Percentiles rank a stretch among this genome's conserved stretches.
Evolutionary conservation across 2,329 filamentous ascomycete genomes (phyloP).

Genomic region (Dryadomyces sulphureus): DNA sequence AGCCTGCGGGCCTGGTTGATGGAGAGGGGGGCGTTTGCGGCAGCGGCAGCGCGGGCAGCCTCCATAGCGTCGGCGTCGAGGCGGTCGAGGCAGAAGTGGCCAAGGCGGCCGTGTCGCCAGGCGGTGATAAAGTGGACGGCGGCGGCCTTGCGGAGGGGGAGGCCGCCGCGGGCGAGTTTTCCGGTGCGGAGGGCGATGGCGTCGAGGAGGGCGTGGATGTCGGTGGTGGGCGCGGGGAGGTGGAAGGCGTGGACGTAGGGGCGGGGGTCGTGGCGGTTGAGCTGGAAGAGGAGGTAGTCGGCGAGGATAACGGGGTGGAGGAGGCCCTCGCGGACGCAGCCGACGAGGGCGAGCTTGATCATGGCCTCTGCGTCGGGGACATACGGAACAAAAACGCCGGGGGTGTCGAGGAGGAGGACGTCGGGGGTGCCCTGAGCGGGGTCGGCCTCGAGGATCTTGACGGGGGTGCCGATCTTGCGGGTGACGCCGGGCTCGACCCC

Average conservation of each 20-base stretch:
- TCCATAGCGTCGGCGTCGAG: conserved; percentile 44
- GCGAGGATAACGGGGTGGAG: conserved; percentile 65
- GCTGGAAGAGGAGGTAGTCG: conserved; percentile 76
- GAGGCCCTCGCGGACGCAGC: conserved; percentile 79
- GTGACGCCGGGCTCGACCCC: conserved; percentile 84
- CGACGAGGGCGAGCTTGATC: conserved; percentile 86
- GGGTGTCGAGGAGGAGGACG: conserved; percentile 81
- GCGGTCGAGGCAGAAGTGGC: conserved; percentile 66
- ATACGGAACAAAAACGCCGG: conserved; percentile 90
- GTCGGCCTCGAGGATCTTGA: conserved; percentile 20
- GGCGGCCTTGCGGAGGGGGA: conserved; percentile 54
- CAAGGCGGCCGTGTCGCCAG: conserved; percentile 66
- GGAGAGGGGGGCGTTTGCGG: conserved; percentile 35
- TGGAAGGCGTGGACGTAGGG: conserved; percentile 42
- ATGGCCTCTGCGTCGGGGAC: conserved; percentile 73
- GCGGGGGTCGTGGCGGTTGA: conserved; percentile 53
- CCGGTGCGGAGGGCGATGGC: conserved; percentile 62
- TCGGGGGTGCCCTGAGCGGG: background rate
- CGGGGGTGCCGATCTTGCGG: conserved; percentile 65
- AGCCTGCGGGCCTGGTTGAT: conserved; percentile 54
- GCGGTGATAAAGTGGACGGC: conserved; percentile 69
- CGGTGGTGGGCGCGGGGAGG: conserved; percentile 58
- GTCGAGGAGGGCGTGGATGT: conserved; percentile 57
- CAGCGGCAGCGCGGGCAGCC: conserved; percentile 29
- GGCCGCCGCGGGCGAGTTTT: conserved; percentile 57